Evolutionary conservation across 2,329 filamentous ascomycete genomes (phyloP), one percentile per base, ranked within the genome.

Genomic region (Geoglossum cookeanum): DNA sequence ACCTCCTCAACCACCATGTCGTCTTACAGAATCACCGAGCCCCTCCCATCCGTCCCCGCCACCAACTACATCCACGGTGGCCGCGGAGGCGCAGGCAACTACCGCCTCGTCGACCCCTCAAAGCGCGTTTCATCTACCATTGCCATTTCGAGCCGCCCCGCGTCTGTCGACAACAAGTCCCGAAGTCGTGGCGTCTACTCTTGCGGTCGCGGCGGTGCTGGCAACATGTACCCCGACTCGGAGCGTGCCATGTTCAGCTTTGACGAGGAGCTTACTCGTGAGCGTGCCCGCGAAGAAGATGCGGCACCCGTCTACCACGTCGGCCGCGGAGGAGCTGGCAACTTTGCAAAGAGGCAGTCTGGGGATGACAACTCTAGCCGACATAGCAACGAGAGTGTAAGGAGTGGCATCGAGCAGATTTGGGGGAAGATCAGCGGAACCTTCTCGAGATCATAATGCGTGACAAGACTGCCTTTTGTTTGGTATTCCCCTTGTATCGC

Each of bases 161-260:
- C 29, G 11, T 32, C 35, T 22, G n/a, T 33, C 17, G n/a, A 76
- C 57, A 66, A 67, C 54, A 69, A 61, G 61, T 74, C 63, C 62
- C 65, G 61, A 60, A 70, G 72, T 48, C 68, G 72, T 59, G 74
- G 76, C 70, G 27, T 27, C 9, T 83, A 83, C 74, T 78, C 80
- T 71, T 76, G 76, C 9, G 82, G 82, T 63, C 79, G 82, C 58
- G 82, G 82, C 62, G 81, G 82, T 58, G 81, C 80, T 1, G 82
- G 82, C 64, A 85, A 85, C 71, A 75, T 79, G 61, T 75, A 75
- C 68, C 65, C 71, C 49, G 68, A 74, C 56, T 67, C 70, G 57
- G 72, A 79, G 66, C 74, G 78, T 54, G 74, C 77, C 64, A 75
- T 78, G 63, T 76, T 84, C 69, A 77, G 75, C 59, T 86, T 86